Base-by-base conservation (phyloP, 139 green algal genomes). In the Chlamydomonas sp. region DNA sequence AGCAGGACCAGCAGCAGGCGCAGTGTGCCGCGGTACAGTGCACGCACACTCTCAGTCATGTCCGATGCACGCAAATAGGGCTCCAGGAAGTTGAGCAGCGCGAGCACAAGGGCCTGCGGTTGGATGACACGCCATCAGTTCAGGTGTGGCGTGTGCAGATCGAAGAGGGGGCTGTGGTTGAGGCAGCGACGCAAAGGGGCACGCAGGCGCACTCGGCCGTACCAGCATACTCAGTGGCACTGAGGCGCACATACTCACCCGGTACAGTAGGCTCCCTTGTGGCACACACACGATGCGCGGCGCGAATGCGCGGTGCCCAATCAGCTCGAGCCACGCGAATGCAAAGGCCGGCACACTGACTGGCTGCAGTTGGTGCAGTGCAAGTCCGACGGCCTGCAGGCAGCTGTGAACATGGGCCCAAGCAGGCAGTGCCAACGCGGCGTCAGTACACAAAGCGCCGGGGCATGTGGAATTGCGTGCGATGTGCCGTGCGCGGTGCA, bases 1-100 rank as follows among this genome's bases (percentile, higher is more conserved):
- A 99, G 85, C 68, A 99, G 85, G 60, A 99, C 92, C 78, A 99
- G 87, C 75, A 99, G 87, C 76, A 99, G 83, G 16, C 95, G 85
- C 71, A 99, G 79, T 26, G 88, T 91, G 59, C 95, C 95, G 72
- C 91, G 93, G 84, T 99, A 99, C 60, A 98, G 82, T 20, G 36
- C 34, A 6, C 72, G 72, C 24, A 77, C 57, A 38, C 26, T 28
- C 22, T 67, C 38, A 31, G 72, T 88, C 31, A 98, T 85, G 67
- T 97, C 87, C 1, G 90, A 89, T 47, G 85, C 82, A 58, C 94
- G 85, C 70, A 99, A 81, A 76, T 96, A 94, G 24, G 95, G 95
- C 87, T 98, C 92, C 81, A 99, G 81, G 88, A 99, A 98, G 20
- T 84, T 81, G 66, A 99, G 89, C 63, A 93, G 78, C 26, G 79